Evolutionary conservation across 352 stramenopile species (phyloP).

Genomic region (Blastocystis sp.): DNA sequence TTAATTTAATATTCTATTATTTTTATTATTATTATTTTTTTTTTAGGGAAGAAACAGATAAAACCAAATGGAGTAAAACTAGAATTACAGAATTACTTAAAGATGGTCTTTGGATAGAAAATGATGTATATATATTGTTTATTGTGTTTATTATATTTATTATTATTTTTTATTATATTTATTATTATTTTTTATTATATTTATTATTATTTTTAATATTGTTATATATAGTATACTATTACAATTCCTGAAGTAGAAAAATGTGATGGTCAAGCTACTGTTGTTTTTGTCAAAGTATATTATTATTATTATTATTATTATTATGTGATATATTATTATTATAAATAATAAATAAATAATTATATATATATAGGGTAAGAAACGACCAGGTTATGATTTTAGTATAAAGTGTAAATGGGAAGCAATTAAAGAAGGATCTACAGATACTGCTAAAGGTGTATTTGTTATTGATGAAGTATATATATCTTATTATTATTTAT

Average conservation of each 20-base stretch:
- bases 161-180: too few relatives aligned
- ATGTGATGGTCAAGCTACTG: constrained; percentile 26
- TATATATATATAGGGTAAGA: constrained; percentile 33
- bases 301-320: background rate
- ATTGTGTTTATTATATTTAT: too few relatives aligned
- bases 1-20: too few relatives aligned
- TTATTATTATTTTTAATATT: too few relatives aligned
- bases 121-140: background rate
- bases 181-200: too few relatives aligned
- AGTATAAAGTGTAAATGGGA: constrained; percentile 8
- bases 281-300: constrained; percentile 13
- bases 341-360: too few relatives aligned
- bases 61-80: constrained; percentile 20
- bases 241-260: constrained; percentile 12
- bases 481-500: background rate
- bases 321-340: too few relatives aligned
- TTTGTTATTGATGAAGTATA: constrained; percentile 13
- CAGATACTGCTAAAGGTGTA: background rate
- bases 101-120: background rate
- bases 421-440: background rate
- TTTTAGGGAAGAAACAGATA: constrained; percentile 12
- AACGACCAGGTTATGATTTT: constrained; percentile 18
- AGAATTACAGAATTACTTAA: constrained; percentile 27
- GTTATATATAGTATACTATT: constrained; percentile 5
- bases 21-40: background rate